These are phyloP conservation scores for Theileria sp. DNA, from an alignment of 169 alveolate species.

Conservation along the genomic window DNA sequence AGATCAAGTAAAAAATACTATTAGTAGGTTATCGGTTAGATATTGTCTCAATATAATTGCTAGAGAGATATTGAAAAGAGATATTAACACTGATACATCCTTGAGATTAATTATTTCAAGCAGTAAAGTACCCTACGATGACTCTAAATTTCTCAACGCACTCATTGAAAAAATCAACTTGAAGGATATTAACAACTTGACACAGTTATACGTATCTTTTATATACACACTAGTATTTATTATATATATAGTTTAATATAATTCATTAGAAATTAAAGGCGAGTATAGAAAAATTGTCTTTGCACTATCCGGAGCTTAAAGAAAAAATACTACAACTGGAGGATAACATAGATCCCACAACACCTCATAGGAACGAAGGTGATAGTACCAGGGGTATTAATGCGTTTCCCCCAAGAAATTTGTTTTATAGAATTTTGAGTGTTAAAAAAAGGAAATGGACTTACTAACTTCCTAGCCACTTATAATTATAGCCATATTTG, in stretches of 20 bases:
- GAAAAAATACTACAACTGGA: slow-evolving; percentile 13
- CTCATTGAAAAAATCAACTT: slow-evolving; percentile 43
- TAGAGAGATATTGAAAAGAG: background rate
- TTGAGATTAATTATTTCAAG: slow-evolving; percentile 35
- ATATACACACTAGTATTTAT: too few species aligned
- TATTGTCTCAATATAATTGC: background rate
- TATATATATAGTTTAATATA: background rate
- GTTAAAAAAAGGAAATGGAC: slow-evolving; percentile 63
- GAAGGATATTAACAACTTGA: slow-evolving; percentile 25
- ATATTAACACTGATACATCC: slow-evolving; percentile 30
- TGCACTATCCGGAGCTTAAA: slow-evolving; percentile 49
- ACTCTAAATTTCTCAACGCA: slow-evolving; percentile 25
- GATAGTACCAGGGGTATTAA: slow-evolving; percentile 23
- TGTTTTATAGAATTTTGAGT: slow-evolving; percentile 14
- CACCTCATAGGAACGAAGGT: slow-evolving; percentile 1
- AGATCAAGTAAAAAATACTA: background rate
- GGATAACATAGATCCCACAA: background rate
- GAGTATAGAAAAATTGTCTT: slow-evolving; percentile 26
- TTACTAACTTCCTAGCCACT: slow-evolving; percentile 64
- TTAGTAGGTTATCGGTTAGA: background rate
- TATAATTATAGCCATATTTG: slow-evolving; percentile 60
- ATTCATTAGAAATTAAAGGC: slow-evolving; percentile 44
- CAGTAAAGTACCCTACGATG: slow-evolving; percentile 36
- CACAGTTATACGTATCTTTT: slow-evolving; percentile 34
- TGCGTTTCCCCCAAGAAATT: background rate